These are phyloP conservation scores for Agaricus subrufescens DNA, from an alignment of 768 basidiomycete genomes.

Conservation along the genomic window DNA sequence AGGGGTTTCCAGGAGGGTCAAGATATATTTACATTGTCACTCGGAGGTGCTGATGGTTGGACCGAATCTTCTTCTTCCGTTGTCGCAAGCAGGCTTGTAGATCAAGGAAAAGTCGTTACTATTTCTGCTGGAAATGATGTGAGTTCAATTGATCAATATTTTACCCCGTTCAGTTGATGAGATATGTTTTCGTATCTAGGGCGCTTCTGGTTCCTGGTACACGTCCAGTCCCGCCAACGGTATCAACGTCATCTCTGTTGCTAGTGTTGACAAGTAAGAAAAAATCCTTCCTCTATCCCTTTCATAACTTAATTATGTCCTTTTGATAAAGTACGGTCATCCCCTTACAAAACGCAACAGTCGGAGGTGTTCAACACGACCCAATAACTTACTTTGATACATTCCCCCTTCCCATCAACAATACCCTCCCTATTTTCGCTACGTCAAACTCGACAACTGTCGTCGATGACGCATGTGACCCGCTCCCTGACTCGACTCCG, in stretches of 20 bases:
- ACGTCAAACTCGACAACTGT: constrained; percentile 51
- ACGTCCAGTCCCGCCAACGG: constrained; percentile 49
- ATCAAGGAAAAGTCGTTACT: constrained; percentile 54
- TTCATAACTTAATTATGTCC: not conserved
- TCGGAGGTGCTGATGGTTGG: constrained; percentile 64
- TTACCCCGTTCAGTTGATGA: not conserved
- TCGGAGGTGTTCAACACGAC: constrained; percentile 41
- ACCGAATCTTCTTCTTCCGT: constrained; percentile 50
- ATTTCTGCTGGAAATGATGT: constrained; percentile 57
- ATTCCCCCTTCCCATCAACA: constrained; percentile 42
- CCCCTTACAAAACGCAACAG: constrained; percentile 51
- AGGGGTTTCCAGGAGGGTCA: constrained; percentile 46
- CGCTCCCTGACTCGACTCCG: constrained; percentile 46
- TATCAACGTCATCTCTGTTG: constrained; percentile 52
- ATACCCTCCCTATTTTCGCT: constrained; percentile 49
- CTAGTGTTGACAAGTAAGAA: constrained; percentile 47
- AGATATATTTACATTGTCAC: constrained; percentile 63
- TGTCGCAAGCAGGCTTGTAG: constrained; percentile 54
- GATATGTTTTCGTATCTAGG: constrained; percentile 20
- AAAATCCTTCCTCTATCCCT: constrained; percentile 5
- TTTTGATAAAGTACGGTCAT: constrained; percentile 38
- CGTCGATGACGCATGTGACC: constrained; percentile 53
- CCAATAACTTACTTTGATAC: constrained; percentile 53
- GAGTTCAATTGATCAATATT: not conserved
- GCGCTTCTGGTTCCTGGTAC: constrained; percentile 58